Evolutionary conservation across 352 stramenopile genomes (phyloP).

Genomic region (Achlya hypogyna): DNA sequence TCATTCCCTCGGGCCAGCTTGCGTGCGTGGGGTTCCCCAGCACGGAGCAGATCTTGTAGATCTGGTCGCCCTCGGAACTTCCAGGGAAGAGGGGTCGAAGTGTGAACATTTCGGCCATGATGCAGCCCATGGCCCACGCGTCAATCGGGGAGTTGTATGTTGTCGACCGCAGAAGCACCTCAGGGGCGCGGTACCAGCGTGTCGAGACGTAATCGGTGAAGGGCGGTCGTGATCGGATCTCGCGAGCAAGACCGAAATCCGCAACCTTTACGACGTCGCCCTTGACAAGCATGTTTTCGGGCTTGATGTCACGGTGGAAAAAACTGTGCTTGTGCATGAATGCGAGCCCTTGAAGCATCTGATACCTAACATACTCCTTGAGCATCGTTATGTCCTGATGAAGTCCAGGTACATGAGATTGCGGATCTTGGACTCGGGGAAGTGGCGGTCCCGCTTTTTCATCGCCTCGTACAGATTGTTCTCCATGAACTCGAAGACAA

Average conservation of each 20-base stretch:
- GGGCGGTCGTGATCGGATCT: conserved; percentile 84
- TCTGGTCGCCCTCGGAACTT: conserved; percentile 93
- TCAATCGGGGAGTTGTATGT: conserved; percentile 98
- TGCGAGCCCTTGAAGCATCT: conserved; percentile 95
- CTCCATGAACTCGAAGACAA: conserved; percentile 99
- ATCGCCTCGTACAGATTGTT: conserved; percentile 97
- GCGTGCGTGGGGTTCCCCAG: conserved; percentile 85
- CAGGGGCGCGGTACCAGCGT: conserved; percentile 96
- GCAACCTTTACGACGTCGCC: conserved; percentile 95
- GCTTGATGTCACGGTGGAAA: conserved; percentile 98
- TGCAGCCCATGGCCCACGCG: conserved; percentile 95
- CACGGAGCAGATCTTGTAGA: conserved; percentile 97
- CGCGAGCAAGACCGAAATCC: conserved; percentile 96
- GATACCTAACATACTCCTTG: conserved; percentile 37
- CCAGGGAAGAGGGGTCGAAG: conserved; percentile 96
- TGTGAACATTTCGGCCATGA: conserved; percentile 97
- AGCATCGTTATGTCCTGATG: background rate
- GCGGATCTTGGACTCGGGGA: conserved; percentile 90
- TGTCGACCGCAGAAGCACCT: conserved; percentile 91
- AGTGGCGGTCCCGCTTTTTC: conserved; percentile 85
- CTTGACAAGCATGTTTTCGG: conserved; percentile 96
- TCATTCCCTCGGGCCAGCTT: conserved; percentile 92
- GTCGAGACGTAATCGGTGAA: conserved; percentile 99
- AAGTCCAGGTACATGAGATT: conserved; percentile 92
- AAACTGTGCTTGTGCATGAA: conserved; percentile 99